A percentile compares a stretch with the other conserved stretches of the same genome.
These are phyloP conservation scores for Shiraia bambusicola DNA, from an alignment of 2,329 filamentous ascomycete species.

Conservation along the genomic window DNA sequence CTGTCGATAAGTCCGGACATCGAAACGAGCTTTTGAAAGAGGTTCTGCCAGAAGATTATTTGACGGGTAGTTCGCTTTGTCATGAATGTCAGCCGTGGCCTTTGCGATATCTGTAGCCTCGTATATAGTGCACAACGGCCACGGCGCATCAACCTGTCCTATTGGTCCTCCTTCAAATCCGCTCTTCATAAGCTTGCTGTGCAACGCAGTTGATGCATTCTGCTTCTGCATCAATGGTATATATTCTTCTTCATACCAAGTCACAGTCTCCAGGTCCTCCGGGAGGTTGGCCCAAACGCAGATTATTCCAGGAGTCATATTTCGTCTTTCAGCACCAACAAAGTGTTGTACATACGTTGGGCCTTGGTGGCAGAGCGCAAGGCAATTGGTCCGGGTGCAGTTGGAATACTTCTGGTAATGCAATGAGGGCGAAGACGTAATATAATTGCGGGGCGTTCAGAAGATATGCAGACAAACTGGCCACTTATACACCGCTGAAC, in stretches of 20 bases:
- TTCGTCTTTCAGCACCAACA: too few relatives aligned
- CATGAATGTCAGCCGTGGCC: constrained; percentile 4
- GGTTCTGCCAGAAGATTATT: constrained; percentile 1
- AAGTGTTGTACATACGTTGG: too few relatives aligned
- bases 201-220: constrained; percentile 11
- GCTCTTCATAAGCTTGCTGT: constrained; percentile 14
- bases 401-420: too few relatives aligned
- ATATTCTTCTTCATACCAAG: constrained; percentile 21
- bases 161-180: constrained; percentile 19
- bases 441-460: too few relatives aligned
- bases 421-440: too few relatives aligned
- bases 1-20: constrained; percentile 15
- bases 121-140: constrained; percentile 14
- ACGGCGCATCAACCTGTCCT: constrained; percentile 18
- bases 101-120: constrained; percentile 6
- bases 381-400: too few relatives aligned
- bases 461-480: too few relatives aligned
- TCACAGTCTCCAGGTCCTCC: constrained; percentile 1
- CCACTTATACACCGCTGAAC: too few relatives aligned
- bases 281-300: neutral
- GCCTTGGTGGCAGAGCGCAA: too few relatives aligned
- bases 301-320: neutral
- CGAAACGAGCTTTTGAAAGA: constrained; percentile 12
- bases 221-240: constrained; percentile 8
- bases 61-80: constrained; percentile 5